Conservation (phyloP, 2,329 filamentous ascomycete genomes). For the Catunica adiposa region DNA sequence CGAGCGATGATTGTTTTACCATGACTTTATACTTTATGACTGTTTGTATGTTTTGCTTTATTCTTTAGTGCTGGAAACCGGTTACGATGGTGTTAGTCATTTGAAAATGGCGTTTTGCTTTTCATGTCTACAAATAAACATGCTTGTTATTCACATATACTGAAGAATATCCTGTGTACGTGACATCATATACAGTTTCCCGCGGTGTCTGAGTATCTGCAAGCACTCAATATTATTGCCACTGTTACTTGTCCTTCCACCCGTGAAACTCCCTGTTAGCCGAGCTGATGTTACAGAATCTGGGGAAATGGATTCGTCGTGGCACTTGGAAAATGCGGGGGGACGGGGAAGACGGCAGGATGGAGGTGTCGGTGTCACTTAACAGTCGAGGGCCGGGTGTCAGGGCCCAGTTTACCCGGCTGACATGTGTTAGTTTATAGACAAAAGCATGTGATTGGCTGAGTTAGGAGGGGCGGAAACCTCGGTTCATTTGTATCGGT, state of each 20-base stretch:
- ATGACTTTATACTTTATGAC: too few relatives aligned
- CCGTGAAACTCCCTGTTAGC: too few relatives aligned
- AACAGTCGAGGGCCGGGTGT: too few relatives aligned
- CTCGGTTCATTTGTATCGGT: slow-evolving; percentile 10
- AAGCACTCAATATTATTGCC: too few relatives aligned
- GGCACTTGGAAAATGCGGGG: background rate
- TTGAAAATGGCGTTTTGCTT: too few relatives aligned
- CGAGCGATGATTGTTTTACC: background rate
- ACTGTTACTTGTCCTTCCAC: too few relatives aligned
- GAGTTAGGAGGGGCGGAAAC: slow-evolving; percentile 7
- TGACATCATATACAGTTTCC: background rate
- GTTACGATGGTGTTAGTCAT: too few relatives aligned
- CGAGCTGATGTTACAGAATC: background rate
- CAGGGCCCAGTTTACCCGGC: background rate
- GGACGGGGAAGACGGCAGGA: background rate
- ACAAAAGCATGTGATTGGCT: background rate
- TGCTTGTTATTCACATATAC: too few relatives aligned
- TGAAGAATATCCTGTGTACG: too few relatives aligned
- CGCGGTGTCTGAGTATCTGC: background rate
- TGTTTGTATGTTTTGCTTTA: too few relatives aligned
- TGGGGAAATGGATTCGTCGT: background rate
- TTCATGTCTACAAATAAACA: too few relatives aligned
- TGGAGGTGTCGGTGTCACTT: background rate
- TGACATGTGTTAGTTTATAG: background rate
- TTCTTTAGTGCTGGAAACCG: too few relatives aligned